These are phyloP conservation scores for Baorangia bicolor DNA, from an alignment of 768 basidiomycete species.

Conservation along the genomic window DNA sequence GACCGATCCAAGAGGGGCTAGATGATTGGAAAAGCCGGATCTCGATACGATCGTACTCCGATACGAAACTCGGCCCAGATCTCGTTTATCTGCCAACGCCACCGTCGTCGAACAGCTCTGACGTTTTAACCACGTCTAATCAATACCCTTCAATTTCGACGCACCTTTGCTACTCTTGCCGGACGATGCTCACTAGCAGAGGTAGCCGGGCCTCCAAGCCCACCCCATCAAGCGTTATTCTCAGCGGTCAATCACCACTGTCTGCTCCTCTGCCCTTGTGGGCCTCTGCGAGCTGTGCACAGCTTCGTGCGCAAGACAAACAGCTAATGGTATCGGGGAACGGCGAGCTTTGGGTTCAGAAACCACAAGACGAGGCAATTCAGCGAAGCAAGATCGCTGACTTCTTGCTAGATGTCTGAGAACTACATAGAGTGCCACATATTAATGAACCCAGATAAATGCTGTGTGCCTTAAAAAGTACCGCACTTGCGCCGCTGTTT, in stretches of 20 bases:
- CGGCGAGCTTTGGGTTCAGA: slow-evolving; percentile 33
- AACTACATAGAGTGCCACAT: neutral
- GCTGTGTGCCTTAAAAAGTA: neutral
- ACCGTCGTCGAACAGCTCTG: neutral
- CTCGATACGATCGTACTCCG: slow-evolving; percentile 57
- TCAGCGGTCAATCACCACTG: slow-evolving; percentile 7
- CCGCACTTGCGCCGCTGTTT: neutral
- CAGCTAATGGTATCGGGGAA: neutral
- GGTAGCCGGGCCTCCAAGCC: slow-evolving; percentile 43
- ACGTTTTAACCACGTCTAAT: neutral
- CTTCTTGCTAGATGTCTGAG: slow-evolving; percentile 37
- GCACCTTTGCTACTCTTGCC: slow-evolving; percentile 62
- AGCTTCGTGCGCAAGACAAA: slow-evolving; percentile 1
- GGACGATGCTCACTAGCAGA: slow-evolving; percentile 57
- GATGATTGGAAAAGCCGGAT: slow-evolving; percentile 75
- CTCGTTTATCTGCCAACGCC: slow-evolving; percentile 6
- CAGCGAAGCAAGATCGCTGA: slow-evolving; percentile 40
- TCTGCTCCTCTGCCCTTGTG: slow-evolving; percentile 32
- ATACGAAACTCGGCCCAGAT: slow-evolving; percentile 17
- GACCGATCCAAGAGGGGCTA: slow-evolving; percentile 61
- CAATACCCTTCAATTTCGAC: slow-evolving; percentile 34
- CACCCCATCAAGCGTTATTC: neutral
- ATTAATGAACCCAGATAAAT: neutral
- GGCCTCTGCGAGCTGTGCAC: slow-evolving; percentile 23
- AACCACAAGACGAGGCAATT: slow-evolving; percentile 32